Evolutionary conservation across 108 stramenopile species (phyloP).

Genomic region (Bacterosira constricta): DNA sequence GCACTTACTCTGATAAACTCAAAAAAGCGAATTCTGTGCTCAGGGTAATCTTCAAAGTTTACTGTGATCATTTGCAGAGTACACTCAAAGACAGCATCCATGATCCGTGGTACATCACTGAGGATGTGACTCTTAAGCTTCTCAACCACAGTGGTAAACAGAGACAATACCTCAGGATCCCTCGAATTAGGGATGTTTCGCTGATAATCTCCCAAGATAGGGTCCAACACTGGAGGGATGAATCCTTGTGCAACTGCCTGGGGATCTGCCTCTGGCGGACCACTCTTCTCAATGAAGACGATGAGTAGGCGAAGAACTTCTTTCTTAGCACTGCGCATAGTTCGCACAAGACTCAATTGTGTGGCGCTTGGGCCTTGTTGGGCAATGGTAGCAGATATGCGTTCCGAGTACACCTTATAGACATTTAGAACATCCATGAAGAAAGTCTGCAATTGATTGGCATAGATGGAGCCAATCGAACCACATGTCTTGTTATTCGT

Average conservation of each 20-base stretch:
- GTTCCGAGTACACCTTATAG: slow-evolving; percentile 96
- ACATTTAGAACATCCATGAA: slow-evolving; percentile 98
- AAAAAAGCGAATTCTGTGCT: slow-evolving; percentile 97
- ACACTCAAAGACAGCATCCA: slow-evolving; percentile 97
- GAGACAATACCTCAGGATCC: slow-evolving; percentile 94
- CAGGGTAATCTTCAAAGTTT: slow-evolving; percentile 99
- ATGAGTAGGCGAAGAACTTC: slow-evolving; percentile 93
- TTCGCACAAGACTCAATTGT: slow-evolving; percentile 86
- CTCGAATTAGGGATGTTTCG: slow-evolving; percentile 92
- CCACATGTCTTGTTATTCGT: slow-evolving; percentile 92
- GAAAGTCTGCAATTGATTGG: slow-evolving; percentile 92
- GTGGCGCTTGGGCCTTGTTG: slow-evolving; percentile 91
- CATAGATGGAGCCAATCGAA: slow-evolving; percentile 92
- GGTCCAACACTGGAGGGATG: slow-evolving; percentile 96
- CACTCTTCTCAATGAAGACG: slow-evolving; percentile 92
- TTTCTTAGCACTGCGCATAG: slow-evolving; percentile 96
- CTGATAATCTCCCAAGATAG: slow-evolving; percentile 95
- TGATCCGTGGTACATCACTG: slow-evolving; percentile 92
- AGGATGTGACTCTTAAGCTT: slow-evolving; percentile 88
- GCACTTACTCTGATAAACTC: slow-evolving; percentile 85
- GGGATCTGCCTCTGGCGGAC: slow-evolving; percentile 93
- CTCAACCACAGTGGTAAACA: slow-evolving; percentile 92
- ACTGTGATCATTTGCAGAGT: slow-evolving; percentile 98
- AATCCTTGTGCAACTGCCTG: slow-evolving; percentile 89
- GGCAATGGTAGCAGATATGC: slow-evolving; percentile 90